These are phyloP conservation scores for Xylariaceae sp. DNA, from an alignment of 2,329 filamentous ascomycete species.

Conservation along the genomic window DNA sequence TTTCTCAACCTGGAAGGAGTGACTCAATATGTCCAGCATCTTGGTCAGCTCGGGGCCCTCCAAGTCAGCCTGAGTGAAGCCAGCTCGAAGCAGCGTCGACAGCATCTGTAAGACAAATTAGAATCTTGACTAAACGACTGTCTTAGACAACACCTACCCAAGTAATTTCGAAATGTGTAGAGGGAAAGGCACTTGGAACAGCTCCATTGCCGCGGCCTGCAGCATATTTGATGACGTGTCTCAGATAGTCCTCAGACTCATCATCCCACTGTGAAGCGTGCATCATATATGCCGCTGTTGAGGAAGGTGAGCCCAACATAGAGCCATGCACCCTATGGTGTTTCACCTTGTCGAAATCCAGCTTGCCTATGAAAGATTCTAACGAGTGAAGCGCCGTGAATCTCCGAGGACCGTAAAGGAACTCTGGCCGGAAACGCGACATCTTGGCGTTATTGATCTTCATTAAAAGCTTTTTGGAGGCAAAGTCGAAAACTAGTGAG, in stretches of 20 bases:
- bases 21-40: conserved; percentile 28
- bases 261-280: conserved; percentile 32
- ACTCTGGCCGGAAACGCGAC: conserved; percentile 37
- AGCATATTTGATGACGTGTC: conserved; percentile 27
- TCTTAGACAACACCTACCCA: conserved; percentile 22
- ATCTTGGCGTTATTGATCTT: conserved; percentile 39
- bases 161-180: conserved; percentile 31
- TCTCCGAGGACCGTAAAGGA: conserved; percentile 38
- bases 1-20: conserved; percentile 28
- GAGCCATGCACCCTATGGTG: conserved; percentile 43
- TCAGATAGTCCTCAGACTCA: conserved; percentile 31
- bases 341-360: conserved; percentile 46
- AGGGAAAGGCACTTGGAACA: conserved; percentile 33
- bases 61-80: conserved; percentile 23
- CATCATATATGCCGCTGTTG: conserved; percentile 45
- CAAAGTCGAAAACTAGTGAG: conserved; percentile 38
- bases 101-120: conserved; percentile 18
- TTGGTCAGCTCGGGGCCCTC: conserved; percentile 23
- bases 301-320: conserved; percentile 49
- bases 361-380: conserved; percentile 46
- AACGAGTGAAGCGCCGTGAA: conserved; percentile 46
- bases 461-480: conserved; percentile 31
- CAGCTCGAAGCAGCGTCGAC: conserved; percentile 27
- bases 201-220: conserved; percentile 27
- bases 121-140: not conserved